A percentile compares a stretch with the other conserved stretches of the same genome.
These are phyloP conservation scores for Diaporthe ilicicola DNA, from an alignment of 2,329 filamentous ascomycete species.

Conservation along the genomic window DNA sequence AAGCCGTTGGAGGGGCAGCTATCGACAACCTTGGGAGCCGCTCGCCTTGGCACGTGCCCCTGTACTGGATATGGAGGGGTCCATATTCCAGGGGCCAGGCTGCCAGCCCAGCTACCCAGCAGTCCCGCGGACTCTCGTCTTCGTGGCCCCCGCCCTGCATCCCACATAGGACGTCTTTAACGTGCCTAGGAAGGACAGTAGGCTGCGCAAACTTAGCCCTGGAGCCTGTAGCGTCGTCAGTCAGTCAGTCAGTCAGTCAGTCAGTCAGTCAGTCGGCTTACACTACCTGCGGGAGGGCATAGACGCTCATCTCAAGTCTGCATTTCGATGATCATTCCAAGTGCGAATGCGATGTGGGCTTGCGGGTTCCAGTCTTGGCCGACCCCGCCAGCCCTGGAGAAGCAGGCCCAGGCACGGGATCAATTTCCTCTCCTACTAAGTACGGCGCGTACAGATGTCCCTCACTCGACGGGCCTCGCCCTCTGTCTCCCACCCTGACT, in stretches of 20 bases:
- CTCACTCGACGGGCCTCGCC: background rate
- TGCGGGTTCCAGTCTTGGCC: constrained; percentile 24
- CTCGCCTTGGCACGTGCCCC: constrained; percentile 8
- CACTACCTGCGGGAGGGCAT: background rate
- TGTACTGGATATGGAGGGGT: constrained; percentile 1
- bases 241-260: background rate
- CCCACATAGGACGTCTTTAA: background rate
- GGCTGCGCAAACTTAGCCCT: background rate
- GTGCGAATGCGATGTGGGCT: constrained; percentile 12
- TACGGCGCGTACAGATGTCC: constrained; percentile 1
- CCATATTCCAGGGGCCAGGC: constrained; percentile 1
- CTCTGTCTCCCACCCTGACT: background rate
- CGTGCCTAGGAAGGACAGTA: background rate
- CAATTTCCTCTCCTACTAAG: constrained; percentile 7
- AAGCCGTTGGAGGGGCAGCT: constrained; percentile 17
- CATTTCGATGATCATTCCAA: constrained; percentile 20
- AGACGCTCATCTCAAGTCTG: constrained; percentile 12
- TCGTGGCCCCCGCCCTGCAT: background rate
- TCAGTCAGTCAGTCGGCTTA: background rate
- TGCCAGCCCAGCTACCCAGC: constrained; percentile 3
- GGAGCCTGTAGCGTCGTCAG: background rate
- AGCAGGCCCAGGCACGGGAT: constrained; percentile 3
- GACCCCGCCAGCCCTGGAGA: constrained; percentile 18
- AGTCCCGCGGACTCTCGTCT: background rate
- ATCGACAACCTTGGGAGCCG: background rate